Evolutionary conservation across 225 moss, liverwort and hornwort genomes (phyloP), one percentile per base, ranked within the genome.

Genomic region (Ulota crispa): DNA sequence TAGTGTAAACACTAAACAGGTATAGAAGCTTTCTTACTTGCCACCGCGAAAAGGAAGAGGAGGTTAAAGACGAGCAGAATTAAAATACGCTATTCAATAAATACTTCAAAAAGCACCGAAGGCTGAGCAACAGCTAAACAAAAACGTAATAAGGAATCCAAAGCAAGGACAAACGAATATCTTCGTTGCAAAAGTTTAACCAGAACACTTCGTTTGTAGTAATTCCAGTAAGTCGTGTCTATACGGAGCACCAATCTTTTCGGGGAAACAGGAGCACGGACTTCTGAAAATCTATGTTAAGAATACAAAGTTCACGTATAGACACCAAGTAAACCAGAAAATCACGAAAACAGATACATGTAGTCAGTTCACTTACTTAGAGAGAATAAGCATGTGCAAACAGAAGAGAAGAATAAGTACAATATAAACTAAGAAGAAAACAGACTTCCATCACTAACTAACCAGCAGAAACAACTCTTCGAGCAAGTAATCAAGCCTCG

Each of bases 201-300:
- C 34, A 85, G 7, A 16, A 64, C 78, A 78, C 42, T 79, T 85
- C 57, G 42, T 53, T 65, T 12, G 23, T 19, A 30, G 30, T 41
- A 69, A 52, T 78, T 70, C 37, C 74, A 18, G 74, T 75, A 34
- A 65, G 75, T 78, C 78, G 84, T 82, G 81, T 64, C 84, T 70
- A 84, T 70, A 82, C 81, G 70, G 32, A 84, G 70, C 84, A 84
- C 82, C 84, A 70, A 9, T 42, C 14, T 75, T 70, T 87, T 41
- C 78, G 84, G 78, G 41, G 34, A 75, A 70, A 78, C 77, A 77
- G 52, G 32, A 53, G 61, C 54, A 64, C 11, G 63, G 70, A 52
- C 74, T 41, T 63, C 11, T 52, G 64, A 39, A 84, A 64, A n/a
- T 42, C 81, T 77, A 77, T 30, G 59, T 26, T 76, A 9, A 76